These are phyloP conservation scores for Volvox carteri DNA, from an alignment of 163 green algal species.

Conservation along the genomic window DNA sequence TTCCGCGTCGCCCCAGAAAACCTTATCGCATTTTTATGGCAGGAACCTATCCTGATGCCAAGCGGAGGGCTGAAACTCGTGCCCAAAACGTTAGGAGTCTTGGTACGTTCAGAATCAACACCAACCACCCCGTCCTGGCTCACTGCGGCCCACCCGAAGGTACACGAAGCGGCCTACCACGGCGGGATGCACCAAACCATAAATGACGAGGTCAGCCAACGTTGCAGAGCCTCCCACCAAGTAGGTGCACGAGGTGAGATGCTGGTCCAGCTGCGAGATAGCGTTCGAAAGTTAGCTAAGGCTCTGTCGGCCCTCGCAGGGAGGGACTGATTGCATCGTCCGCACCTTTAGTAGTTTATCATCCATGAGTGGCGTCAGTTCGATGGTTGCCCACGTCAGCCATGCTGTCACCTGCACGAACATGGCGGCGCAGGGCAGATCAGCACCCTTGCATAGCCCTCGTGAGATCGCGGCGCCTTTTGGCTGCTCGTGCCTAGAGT, in stretches of 20 bases:
- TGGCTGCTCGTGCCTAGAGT: too few relatives aligned
- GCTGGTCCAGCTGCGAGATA: slow-evolving; percentile 59
- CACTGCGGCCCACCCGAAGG: too few relatives aligned
- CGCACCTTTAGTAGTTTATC: slow-evolving; percentile 69
- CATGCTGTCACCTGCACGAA: slow-evolving; percentile 59
- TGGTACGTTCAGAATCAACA: too few relatives aligned
- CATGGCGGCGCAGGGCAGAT: slow-evolving; percentile 18
- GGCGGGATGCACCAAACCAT: slow-evolving; percentile 64
- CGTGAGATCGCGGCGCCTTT: too few relatives aligned
- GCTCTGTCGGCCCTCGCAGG: background rate
- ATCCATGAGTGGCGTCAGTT: slow-evolving; percentile 66
- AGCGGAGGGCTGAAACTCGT: too few relatives aligned
- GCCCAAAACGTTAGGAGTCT: too few relatives aligned
- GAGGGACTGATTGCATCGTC: background rate
- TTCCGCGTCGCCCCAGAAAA: too few relatives aligned
- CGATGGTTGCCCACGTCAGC: slow-evolving; percentile 61
- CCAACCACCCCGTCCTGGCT: too few relatives aligned
- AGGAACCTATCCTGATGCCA: too few relatives aligned
- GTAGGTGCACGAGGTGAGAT: slow-evolving; percentile 63
- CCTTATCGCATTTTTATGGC: too few relatives aligned
- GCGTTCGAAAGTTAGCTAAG: background rate
- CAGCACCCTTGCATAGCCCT: background rate
- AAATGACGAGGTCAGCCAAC: slow-evolving; percentile 68
- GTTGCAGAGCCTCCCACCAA: slow-evolving; percentile 57
- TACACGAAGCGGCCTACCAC: slow-evolving; percentile 59